phyloP scores from a whole-genome alignment of 352 stramenopile species.

The Phytophthora vignae region DNA sequence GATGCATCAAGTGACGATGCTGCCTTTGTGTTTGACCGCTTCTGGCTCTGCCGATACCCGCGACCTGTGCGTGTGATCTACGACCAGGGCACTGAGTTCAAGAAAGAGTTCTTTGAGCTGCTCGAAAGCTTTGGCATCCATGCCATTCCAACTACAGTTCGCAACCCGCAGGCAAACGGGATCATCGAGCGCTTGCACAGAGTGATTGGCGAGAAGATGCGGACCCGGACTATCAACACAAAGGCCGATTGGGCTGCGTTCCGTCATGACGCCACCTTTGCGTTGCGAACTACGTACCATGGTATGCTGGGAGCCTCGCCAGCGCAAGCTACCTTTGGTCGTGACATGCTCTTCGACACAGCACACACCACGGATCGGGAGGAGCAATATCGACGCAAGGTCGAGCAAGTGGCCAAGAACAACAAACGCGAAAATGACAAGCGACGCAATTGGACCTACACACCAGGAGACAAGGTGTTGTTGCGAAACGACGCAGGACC shows the following conservation, averaged over 20 bases:
- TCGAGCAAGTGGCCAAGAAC: constrained; percentile 3
- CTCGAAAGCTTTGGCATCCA: constrained; percentile 6
- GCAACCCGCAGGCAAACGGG: constrained; percentile 10
- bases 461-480: not conserved
- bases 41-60: constrained; percentile 4
- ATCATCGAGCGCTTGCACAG: constrained; percentile 5
- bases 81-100: constrained; percentile 4
- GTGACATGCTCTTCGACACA: constrained; percentile 8
- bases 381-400: not conserved
- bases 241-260: constrained; percentile 1
- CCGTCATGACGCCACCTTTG: constrained; percentile 4
- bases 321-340: constrained; percentile 1
- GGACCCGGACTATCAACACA: not conserved
- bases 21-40: constrained; percentile 5
- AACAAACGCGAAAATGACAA: constrained; percentile 4
- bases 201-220: constrained; percentile 12
- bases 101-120: constrained; percentile 17
- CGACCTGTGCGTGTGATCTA: constrained; percentile 2
- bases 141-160: constrained; percentile 1
- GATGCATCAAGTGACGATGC: constrained; percentile 8
- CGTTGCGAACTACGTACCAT: not conserved
- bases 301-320: not conserved
- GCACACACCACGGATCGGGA: not conserved
- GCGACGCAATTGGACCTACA: not conserved
- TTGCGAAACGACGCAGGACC: not conserved